A percentile compares a stretch with the other conserved stretches of the same genome.
phyloP scores from a whole-genome alignment of 257 asterid species.

The Mitragyna speciosa region DNA sequence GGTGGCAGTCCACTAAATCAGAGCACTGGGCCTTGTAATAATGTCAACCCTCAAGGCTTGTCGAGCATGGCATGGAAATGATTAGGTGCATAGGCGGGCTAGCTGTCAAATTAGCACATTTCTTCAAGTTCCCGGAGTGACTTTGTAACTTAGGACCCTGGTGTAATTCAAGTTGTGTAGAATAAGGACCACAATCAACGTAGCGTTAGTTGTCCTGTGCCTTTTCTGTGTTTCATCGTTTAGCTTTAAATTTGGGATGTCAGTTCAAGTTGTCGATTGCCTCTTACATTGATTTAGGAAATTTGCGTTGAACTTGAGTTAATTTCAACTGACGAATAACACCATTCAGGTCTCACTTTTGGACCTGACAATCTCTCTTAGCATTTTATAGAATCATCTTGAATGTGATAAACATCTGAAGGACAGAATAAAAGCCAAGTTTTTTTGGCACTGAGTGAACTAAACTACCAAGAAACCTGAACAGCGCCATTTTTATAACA shows the following conservation, averaged over 20 bases:
- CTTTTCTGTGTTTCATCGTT: not conserved
- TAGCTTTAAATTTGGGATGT: not conserved
- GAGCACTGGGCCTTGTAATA: slow-evolving; percentile 41
- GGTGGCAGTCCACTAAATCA: slow-evolving; percentile 55
- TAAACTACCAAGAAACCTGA: not conserved
- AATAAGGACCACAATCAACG: not conserved
- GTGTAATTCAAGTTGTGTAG: not conserved
- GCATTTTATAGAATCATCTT: not conserved
- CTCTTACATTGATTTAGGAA: not conserved
- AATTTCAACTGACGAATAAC: not conserved
- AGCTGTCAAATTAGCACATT: not conserved
- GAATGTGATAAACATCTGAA: not conserved
- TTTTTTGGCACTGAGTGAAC: not conserved
- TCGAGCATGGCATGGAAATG: slow-evolving; percentile 40
- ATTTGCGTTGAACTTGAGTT: too few relatives aligned
- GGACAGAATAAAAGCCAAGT: not conserved
- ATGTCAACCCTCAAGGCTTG: slow-evolving; percentile 37
- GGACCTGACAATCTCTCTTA: too few relatives aligned
- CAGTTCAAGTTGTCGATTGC: not conserved
- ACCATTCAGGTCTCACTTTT: not conserved
- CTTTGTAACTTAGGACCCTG: not conserved
- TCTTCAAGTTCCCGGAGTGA: not conserved
- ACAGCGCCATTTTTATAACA: not conserved
- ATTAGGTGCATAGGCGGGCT: not conserved
- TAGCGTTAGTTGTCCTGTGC: not conserved